Evolutionary conservation across 805 yeast species (phyloP), one percentile per base, ranked within the genome.

Genomic region (Saccharomycopsis olivae): DNA sequence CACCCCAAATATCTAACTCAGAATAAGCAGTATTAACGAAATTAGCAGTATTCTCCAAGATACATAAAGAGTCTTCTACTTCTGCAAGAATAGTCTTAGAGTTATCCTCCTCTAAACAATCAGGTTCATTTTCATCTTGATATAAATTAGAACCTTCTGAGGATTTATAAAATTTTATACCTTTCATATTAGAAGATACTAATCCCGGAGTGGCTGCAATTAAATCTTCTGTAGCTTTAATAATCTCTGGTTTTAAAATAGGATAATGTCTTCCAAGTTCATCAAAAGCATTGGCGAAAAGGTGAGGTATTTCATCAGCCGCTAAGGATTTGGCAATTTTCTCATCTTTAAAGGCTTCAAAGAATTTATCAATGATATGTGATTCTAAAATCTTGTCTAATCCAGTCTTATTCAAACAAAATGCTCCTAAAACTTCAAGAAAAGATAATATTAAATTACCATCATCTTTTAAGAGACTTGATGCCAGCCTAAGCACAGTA

Each of bases 201-300:
- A 51, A 48, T 0, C 34, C 40, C 0, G 81, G 74, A 6, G 75
- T 54, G 6, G 60, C 56, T 19, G 62, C 57, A 1, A 78, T 61
- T n/a, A 78, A 47, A 0, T 51, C 49, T 2, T 64, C 58, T 35
- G 77, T 59, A 38, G 73, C 72, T 3, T 63, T 57, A 37, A 73
- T 57, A 17, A 87, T 73, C 0, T 59, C 51, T 0, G 81, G 77
- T 36, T 81, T 75, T 44, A 86, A 62, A 2, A 69, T 74, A 1
- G 94, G 84, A 52, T 83, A 85, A 53, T 88, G 96, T 52, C 95
- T 70, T 2, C 83, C 76, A 35, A 87, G 59, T 49, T 84, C 94
- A 53, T 87, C 95, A 50, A 87, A 66, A 0, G 79, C 67, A 20
- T 70, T 62, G 1, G 94, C 95, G 14, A 84, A 54, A 23, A 66